Base-by-base conservation (phyloP, 345 rosid species). In the Brassica carinata region DNA sequence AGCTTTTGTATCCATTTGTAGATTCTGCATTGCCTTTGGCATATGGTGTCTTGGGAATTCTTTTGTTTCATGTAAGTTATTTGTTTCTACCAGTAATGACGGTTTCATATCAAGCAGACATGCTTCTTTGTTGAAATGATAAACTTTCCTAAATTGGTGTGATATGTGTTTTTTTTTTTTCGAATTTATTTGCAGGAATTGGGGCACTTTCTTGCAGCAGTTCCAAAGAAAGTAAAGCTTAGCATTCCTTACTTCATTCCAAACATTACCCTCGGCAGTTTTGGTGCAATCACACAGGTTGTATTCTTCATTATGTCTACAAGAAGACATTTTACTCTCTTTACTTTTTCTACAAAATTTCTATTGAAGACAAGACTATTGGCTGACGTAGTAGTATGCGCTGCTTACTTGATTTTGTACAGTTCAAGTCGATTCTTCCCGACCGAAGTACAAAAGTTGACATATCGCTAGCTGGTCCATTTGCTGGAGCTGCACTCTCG, bases 271-370 rank as follows among this genome's bases (percentile, higher is more conserved):
- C 98, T 95, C 77, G 99, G 99, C 33, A 95, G 99, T 83, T 95
- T 95, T 84, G 97, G 98, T 73, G 98, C 99, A 73, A 92, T 95
- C 82, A 95, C 99, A 73, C 99, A 92, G 94, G 99, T 90, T 38
- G 71, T 67, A 57, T 34, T 71, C 14, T 18, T 82, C 45, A 51
- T 51, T 34, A 45, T 55, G 27, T 30, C 33, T 38, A 38, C 45
- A 38, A 38, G 45, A 38, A 38, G 45, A 38, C 45, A 38, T 38
- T 38, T 45, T 11, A 11, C 3, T 45, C 11, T 45, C 53, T 45
- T 45, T 45, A 45, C 53, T 45, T 45, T 45, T n/a, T 45, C 53
- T 45, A 45, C 53, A 3, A 71, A 7, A 15, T 23, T 36, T 45
- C 11, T 11, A 11, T 66, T 40, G 23, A 58, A 79, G 45, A 43